Base-by-base conservation (phyloP, 257 asterid genomes). In the Parsonsia alboflavescens region DNA sequence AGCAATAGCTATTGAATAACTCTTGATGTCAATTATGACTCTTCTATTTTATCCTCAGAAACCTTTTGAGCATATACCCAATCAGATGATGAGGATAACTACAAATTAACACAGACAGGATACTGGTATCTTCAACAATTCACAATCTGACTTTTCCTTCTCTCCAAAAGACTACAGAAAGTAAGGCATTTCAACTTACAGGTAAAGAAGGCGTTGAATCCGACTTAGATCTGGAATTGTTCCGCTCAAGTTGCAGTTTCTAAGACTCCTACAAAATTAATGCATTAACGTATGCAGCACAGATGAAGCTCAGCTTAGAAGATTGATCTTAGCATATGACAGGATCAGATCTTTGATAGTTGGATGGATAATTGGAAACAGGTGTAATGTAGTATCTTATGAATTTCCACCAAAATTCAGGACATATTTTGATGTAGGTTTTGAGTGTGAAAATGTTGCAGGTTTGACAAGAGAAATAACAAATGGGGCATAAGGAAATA, bases 191-290 rank as follows among this genome's bases (percentile, higher is more conserved):
- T 33, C 22, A 16, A 64, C 69, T 64, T 64, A 64, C 69, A 64
- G 46, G 48, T 64, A 64, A 64, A 64, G 69, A 64, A 64, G 69
- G 15, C 26, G 26, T 64, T 6, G 69, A 36, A 36, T 64, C 69
- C 46, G 44, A 21, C 69, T 64, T 33, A 64, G 48, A 64, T 64
- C 69, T 7, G 48, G 48, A 36, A 64, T 17, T 64, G 69, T 64
- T 17, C 69, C 69, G 16, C 69, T 64, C 69, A 64, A 36, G 69
- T 64, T 64, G 46, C 69, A 64, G 48, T 64, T 64, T 36, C 69
- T 64, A 39, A 64, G 69, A 64, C 48, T 64, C 69, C 69, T 64
- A 64, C 69, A 64, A 64, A 33, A 15, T 62, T 62, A 62, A 54
- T 1, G 21, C 21, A 54, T 6, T 54, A 61, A 6, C 44, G 28